Evolutionary conservation across 257 asterid species (phyloP), one percentile per base, ranked within the genome.

Genomic region (Plantago ovata): DNA sequence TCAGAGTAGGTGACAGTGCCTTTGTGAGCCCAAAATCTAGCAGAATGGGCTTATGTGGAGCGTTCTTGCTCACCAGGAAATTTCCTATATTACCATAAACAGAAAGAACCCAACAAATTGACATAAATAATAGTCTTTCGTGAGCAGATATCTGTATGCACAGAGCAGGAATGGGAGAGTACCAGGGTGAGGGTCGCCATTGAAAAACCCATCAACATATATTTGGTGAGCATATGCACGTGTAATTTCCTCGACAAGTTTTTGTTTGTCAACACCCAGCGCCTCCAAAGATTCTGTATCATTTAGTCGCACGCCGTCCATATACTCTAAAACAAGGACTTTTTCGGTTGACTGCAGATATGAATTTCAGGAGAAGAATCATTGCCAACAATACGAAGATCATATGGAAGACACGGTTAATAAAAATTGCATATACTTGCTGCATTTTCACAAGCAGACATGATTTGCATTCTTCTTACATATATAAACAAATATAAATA

Each of bases 111-210:
- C 60, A 28, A 49, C 62, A 33, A n/a, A n/a, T 44, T 56, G 32
- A 38, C 13, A 9, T 55, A 61, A 53, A 51, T 8, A 44, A 64
- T 39, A 41, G 43, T 36, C 42, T 28, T 19, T 39, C 13, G 12
- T 18, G 13, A 58, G 39, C 6, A 16, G 38, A 49, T 14, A 49
- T 19, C 33, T 12, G 38, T 2, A 18, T 15, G 36, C 16, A 13
- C 12, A 43, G 39, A 40, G 47, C 8, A 44, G 38, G 53, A 9
- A 22, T 7, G 41, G 33, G 49, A 67, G 68, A 51, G 50, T 80
- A 83, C 95, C 98, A 64, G 98, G 98, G 68, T 92, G 98, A 70
- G 98, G 98, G 79, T 92, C 98, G 15, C 98, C 98, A 68, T 92
- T 92, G 81, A 92, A 92, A 75, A 92, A 92, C 47, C 98, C 98